Evolutionary conservation across 2,329 filamentous ascomycete genomes (phyloP).

Genomic region (Aureobasidium zeae): DNA sequence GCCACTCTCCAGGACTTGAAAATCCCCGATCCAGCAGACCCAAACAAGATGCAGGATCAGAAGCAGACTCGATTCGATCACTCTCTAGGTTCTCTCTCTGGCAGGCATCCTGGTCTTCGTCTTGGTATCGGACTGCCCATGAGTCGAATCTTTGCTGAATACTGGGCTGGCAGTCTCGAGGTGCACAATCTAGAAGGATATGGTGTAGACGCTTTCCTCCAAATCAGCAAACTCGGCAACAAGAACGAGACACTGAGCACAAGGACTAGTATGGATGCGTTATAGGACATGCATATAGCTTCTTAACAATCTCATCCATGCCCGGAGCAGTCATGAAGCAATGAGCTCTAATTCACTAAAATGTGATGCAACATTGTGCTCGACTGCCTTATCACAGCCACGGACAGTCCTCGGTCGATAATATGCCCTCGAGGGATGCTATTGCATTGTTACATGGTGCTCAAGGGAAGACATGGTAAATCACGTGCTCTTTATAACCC

Average conservation of each 20-base stretch:
- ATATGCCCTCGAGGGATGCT: no score
- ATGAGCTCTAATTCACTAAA: no score
- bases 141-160: constrained; percentile 90
- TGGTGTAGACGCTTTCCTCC: constrained; percentile 88
- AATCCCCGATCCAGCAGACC: constrained; percentile 22
- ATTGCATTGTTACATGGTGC: no score
- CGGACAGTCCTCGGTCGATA: no score
- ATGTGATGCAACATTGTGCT: no score
- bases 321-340: no score
- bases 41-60: background rate
- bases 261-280: constrained; percentile 43
- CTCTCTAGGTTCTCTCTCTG: constrained; percentile 71
- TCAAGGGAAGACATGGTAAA: no score
- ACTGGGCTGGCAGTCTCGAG: constrained; percentile 90
- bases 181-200: constrained; percentile 91
- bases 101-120: constrained; percentile 73
- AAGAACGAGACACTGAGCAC: constrained; percentile 87
- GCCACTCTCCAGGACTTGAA: constrained; percentile 85
- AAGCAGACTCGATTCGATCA: constrained; percentile 38
- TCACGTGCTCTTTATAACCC: no score
- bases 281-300: constrained; percentile 29
- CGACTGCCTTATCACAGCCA: no score
- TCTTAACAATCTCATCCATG: no score
- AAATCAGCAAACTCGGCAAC: constrained; percentile 93
- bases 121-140: constrained; percentile 90